A percentile compares a stretch with the other conserved stretches of the same genome.
phyloP scores from a whole-genome alignment of 306 rosid species.

The Albizia julibrissin region DNA sequence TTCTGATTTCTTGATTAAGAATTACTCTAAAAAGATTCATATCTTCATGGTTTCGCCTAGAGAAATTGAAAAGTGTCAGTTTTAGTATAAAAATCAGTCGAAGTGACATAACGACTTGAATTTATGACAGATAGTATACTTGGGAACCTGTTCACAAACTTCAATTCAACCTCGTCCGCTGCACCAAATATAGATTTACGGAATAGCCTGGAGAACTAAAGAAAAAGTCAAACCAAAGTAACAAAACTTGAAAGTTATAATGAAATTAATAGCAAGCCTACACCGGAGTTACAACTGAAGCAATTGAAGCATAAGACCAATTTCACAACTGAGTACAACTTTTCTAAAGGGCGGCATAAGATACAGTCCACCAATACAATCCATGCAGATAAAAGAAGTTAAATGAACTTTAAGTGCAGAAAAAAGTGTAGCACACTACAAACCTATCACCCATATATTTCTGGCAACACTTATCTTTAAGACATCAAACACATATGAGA shows the following conservation, averaged over 20 bases:
- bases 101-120: slow-evolving; percentile 23
- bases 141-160: slow-evolving; percentile 90
- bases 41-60: slow-evolving; percentile 93
- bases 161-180: slow-evolving; percentile 93
- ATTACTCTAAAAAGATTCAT: slow-evolving; percentile 71
- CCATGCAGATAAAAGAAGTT: not conserved
- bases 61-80: slow-evolving; percentile 20
- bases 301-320: slow-evolving; percentile 24
- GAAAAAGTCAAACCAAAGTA: slow-evolving; percentile 25
- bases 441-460: not conserved
- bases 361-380: not conserved
- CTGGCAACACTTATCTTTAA: not conserved
- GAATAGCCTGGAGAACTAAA: slow-evolving; percentile 70
- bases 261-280: slow-evolving; percentile 9
- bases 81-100: slow-evolving; percentile 13
- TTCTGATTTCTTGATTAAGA: slow-evolving; percentile 91
- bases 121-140: slow-evolving; percentile 18
- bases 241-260: slow-evolving; percentile 20
- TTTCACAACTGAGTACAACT: slow-evolving; percentile 14
- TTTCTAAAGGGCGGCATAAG: not conserved
- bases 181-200: slow-evolving; percentile 90
- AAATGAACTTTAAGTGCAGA: not conserved
- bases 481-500: not conserved
- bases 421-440: not conserved
- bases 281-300: not conserved